phyloP scores from a whole-genome alignment of 2,329 filamentous ascomycete species.

The Mollisia scopiformis region DNA sequence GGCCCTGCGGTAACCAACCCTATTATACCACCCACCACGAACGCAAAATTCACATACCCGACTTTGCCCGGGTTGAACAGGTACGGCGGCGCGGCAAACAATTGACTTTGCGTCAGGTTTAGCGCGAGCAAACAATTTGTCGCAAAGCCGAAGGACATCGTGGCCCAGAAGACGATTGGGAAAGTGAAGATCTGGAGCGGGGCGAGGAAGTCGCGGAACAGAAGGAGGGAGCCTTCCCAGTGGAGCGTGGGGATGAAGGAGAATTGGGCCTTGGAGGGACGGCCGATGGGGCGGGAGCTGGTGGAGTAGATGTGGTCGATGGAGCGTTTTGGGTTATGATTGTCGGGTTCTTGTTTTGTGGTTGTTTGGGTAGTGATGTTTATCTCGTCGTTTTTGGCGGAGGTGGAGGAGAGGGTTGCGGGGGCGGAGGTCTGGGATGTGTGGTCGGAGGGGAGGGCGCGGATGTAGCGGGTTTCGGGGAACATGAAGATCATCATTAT shows the following conservation, averaged over 20 bases:
- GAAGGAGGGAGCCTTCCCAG: neutral
- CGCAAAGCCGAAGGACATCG: conserved; percentile 62
- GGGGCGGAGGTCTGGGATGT: neutral
- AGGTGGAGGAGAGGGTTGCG: neutral
- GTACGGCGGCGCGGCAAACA: conserved; percentile 58
- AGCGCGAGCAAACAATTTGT: conserved; percentile 55
- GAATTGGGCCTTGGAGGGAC: conserved; percentile 8
- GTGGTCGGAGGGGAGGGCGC: conserved; percentile 42
- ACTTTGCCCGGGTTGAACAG: conserved; percentile 52
- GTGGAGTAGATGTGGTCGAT: neutral
- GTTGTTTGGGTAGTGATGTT: neutral
- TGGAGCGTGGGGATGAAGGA: conserved; percentile 1
- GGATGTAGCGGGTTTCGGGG: conserved; percentile 58
- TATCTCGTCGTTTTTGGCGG: neutral
- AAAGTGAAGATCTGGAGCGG: conserved; percentile 64
- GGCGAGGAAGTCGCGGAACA: conserved; percentile 55
- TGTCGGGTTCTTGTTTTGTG: neutral
- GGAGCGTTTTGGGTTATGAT: neutral
- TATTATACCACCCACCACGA: conserved; percentile 55
- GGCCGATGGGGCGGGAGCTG: neutral
- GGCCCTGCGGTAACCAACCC: conserved; percentile 58
- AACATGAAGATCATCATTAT: conserved; percentile 58
- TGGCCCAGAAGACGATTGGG: conserved; percentile 59
- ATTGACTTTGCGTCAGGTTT: conserved; percentile 59
- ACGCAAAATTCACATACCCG: conserved; percentile 60